Percentiles rank a stretch among this genome's conserved stretches.
phyloP scores from a whole-genome alignment of 495 filamentous ascomycete species.

The Hypoxylon intermedium region DNA sequence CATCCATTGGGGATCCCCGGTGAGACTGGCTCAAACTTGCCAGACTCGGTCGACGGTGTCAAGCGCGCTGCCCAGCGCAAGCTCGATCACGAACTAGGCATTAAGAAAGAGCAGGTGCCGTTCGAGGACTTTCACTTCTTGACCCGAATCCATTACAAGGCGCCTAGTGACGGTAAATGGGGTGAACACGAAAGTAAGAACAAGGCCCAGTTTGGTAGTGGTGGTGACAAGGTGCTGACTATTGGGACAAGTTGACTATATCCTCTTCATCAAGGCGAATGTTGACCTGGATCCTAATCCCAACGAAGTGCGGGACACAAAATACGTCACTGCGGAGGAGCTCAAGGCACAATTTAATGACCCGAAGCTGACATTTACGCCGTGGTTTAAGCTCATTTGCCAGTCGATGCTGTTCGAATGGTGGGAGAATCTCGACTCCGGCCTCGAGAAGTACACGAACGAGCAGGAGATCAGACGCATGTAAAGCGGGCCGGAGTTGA shows the following conservation, averaged over 20 bases:
- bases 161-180: constrained; percentile 96
- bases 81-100: constrained; percentile 91
- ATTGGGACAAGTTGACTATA: constrained; percentile 82
- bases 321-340: constrained; percentile 82
- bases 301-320: constrained; percentile 86
- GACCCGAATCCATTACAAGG: constrained; percentile 97
- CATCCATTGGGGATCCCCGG: constrained; percentile 90
- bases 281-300: constrained; percentile 79
- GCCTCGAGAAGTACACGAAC: constrained; percentile 82
- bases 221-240: constrained; percentile 12
- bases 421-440: constrained; percentile 87
- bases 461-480: constrained; percentile 90
- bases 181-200: constrained; percentile 95
- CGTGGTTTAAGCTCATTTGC: constrained; percentile 99
- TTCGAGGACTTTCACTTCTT: constrained; percentile 91
- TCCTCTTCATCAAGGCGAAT: constrained; percentile 95
- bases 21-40: constrained; percentile 86
- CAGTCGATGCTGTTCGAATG: constrained; percentile 97
- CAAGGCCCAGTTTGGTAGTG: not conserved
- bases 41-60: constrained; percentile 80
- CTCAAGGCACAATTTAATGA: constrained; percentile 87
- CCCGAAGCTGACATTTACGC: constrained; percentile 82
- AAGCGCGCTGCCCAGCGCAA: constrained; percentile 92
- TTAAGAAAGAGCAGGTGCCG: constrained; percentile 88
- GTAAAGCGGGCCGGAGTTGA: constrained; percentile 48